Conservation (phyloP, 2,329 filamentous ascomycete species). For the Tolypocladium nubicola region DNA sequence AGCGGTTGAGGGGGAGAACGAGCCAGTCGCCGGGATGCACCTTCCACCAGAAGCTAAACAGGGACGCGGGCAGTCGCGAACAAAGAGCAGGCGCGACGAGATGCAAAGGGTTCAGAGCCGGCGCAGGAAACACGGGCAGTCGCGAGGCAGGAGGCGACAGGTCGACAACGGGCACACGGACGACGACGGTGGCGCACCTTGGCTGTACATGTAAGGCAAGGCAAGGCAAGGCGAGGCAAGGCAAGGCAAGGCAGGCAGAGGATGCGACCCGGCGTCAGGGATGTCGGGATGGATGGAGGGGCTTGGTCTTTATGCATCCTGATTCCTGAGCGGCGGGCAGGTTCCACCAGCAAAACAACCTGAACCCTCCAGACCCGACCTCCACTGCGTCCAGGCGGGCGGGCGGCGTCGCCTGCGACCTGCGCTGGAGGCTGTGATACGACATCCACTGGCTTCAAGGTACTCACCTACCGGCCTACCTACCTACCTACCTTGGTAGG, state of each 20-base stretch:
- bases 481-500: too few relatives aligned
- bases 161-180: not conserved
- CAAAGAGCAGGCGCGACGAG: not conserved
- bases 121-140: not conserved
- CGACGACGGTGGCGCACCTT: not conserved
- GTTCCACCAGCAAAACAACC: not conserved
- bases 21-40: not conserved
- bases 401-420: not conserved
- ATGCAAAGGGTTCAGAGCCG: not conserved
- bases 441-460: not conserved
- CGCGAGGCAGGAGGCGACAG: not conserved
- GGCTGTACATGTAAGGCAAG: not conserved
- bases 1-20: not conserved
- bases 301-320: conserved; percentile 2
- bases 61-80: not conserved
- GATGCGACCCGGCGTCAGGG: conserved; percentile 1
- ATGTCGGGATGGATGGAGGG: conserved; percentile 6
- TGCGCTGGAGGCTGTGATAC: not conserved
- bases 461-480: too few relatives aligned
- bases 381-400: too few relatives aligned
- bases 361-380: not conserved
- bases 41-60: not conserved
- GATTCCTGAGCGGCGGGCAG: not conserved
- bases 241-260: not conserved
- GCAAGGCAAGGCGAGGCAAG: not conserved